Evolutionary conservation across 1,139 yeast genomes (phyloP).

Genomic region (Arxiozyma bovina): DNA sequence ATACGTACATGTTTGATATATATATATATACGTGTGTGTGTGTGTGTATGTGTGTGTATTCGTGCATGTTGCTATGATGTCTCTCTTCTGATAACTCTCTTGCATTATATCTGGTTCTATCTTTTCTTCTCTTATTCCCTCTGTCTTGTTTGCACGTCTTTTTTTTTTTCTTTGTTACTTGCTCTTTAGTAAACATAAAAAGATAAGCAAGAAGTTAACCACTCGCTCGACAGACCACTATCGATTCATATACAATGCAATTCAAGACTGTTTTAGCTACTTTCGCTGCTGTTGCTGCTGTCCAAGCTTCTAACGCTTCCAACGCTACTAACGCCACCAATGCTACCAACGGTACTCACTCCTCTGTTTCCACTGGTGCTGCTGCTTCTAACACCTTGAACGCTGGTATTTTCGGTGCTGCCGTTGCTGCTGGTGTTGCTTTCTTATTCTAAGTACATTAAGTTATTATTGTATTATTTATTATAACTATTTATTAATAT

Average conservation of each 20-base stretch:
- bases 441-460: conserved; percentile 44
- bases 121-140: background rate
- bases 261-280: conserved; percentile 44
- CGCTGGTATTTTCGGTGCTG: conserved; percentile 45
- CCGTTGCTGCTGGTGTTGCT: conserved; percentile 67
- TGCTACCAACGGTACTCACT: conserved; percentile 25
- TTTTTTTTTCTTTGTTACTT: background rate
- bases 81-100: background rate
- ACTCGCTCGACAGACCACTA: background rate
- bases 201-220: background rate
- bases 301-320: conserved; percentile 29
- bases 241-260: conserved; percentile 38
- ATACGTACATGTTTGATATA: no score
- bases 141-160: background rate
- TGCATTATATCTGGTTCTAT: no score
- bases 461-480: background rate
- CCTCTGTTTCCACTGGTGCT: conserved; percentile 25
- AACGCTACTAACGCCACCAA: conserved; percentile 33
- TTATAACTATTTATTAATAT: no score
- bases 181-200: no score
- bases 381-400: conserved; percentile 28
- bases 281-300: conserved; percentile 20
- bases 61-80: no score
- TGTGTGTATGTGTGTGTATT: no score
- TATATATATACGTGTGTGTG: no score